Base-by-base conservation (phyloP, 2,329 filamentous ascomycete species). In the Rutstroemia sp. region DNA sequence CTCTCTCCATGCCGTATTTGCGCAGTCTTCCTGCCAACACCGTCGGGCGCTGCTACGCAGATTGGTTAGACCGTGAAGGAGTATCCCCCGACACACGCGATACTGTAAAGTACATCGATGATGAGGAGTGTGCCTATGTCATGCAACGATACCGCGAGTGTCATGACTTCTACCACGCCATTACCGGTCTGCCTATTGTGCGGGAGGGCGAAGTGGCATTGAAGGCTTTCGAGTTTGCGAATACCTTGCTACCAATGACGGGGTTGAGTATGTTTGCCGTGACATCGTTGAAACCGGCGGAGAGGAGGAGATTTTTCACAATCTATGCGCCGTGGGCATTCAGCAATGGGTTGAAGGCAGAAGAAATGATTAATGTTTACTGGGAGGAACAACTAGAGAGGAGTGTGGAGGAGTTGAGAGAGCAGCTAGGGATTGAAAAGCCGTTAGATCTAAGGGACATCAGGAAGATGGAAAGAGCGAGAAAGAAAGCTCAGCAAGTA, bases 141-240 rank as follows among this genome's bases (percentile, higher is more conserved):
- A 95, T 99, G 88, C 94, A 97, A 76, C 84, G 94, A 54, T 99
- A 99, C 73, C 85, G 94, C 60, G 94, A 99, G 73, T 95, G 88
- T 63, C 94, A 99, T 72, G 94, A 99, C 71, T 96, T 99, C 73
- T 96, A 95, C 75, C 94, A 99, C 72, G 92, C 94, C 0, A 77
- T 99, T 52, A 96, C 92, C 0, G 92, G 92, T 0, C 74, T 99
- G 48, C 94, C 94, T 0, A 83, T 95, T 44, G 87, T 96, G 61
- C 81, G 91, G n/a, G 94, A 99, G 75, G 94, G 94, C 25, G 94
- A 99, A 76, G 81, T 99, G 12, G 94, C 92, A n/a, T 80, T 99
- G 64, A 99, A 99, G 74, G 91, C 92, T 0, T 96, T 99, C 64
- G 94, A 99, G 75, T 99, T 96, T 70, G 84, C 91, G 25, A 99